A percentile compares a stretch with the other conserved stretches of the same genome.
Evolutionary conservation across 1,139 yeast species (phyloP).

Genomic region (Hemisphaericaspora lyxosophila): DNA sequence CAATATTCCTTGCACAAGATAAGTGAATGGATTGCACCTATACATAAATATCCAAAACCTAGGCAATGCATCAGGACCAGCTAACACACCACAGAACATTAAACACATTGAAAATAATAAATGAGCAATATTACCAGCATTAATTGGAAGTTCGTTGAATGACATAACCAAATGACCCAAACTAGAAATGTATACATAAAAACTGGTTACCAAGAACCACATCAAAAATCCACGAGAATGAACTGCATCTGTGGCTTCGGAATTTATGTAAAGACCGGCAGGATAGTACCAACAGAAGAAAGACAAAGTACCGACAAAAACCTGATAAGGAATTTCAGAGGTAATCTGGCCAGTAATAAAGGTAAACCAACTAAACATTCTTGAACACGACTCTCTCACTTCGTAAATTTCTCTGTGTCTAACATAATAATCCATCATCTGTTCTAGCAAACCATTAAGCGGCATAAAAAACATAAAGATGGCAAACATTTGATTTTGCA

Average conservation of each 20-base stretch:
- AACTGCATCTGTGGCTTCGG: constrained; percentile 30
- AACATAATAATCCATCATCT: constrained; percentile 32
- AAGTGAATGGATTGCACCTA: constrained; percentile 67
- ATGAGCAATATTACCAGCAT: constrained; percentile 34
- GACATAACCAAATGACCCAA: constrained; percentile 39
- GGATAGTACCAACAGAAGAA: constrained; percentile 38
- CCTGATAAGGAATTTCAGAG: constrained; percentile 76
- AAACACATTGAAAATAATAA: constrained; percentile 32
- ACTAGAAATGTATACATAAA: constrained; percentile 32
- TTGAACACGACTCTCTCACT: constrained; percentile 32
- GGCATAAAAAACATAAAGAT: constrained; percentile 52
- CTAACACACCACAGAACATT: constrained; percentile 36
- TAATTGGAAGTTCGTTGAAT: constrained; percentile 35
- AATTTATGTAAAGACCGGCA: constrained; percentile 63
- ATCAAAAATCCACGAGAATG: constrained; percentile 40
- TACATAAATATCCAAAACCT: constrained; percentile 52
- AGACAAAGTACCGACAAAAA: constrained; percentile 59
- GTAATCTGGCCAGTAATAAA: constrained; percentile 59
- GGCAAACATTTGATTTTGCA: constrained; percentile 49
- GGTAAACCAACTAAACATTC: constrained; percentile 27
- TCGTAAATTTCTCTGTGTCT: constrained; percentile 35
- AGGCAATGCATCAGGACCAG: constrained; percentile 23
- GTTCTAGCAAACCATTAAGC: constrained; percentile 53
- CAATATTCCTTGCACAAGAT: constrained; percentile 37
- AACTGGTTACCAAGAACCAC: constrained; percentile 43